Conservation (phyloP, 1,139 yeast species). For the Kodamaea arcana region DNA sequence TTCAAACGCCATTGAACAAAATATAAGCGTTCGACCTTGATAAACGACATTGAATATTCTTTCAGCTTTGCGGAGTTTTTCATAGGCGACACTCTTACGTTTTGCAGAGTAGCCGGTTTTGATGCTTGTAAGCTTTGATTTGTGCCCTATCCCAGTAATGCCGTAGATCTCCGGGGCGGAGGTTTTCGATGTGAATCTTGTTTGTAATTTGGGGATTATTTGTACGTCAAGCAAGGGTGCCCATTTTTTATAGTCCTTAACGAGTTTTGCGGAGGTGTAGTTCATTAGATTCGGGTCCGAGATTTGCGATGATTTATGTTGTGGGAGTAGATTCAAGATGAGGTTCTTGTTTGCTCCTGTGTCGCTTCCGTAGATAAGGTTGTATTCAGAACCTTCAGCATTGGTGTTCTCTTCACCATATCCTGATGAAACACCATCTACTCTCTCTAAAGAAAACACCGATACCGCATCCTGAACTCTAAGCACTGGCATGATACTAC, state of each 20-base stretch:
- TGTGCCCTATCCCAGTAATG: conserved; percentile 39
- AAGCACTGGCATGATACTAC: conserved; percentile 18
- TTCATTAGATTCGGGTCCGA: conserved; percentile 7
- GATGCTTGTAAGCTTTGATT: conserved; percentile 37
- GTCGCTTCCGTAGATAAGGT: conserved; percentile 30
- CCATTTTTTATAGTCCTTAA: conserved; percentile 42
- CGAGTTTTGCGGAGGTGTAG: conserved; percentile 9
- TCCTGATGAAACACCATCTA: too few relatives aligned
- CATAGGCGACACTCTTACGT: conserved; percentile 25
- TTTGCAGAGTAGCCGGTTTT: conserved; percentile 31
- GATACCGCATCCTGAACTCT: conserved; percentile 32
- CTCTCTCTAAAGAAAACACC: conserved; percentile 27
- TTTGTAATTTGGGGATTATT: conserved; percentile 28
- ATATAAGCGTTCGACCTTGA: conserved; percentile 19
- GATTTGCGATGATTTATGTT: conserved; percentile 10
- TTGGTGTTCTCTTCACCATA: too few relatives aligned
- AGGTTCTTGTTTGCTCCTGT: conserved; percentile 33
- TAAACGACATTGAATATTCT: conserved; percentile 15
- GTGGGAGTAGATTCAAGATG: conserved; percentile 14
- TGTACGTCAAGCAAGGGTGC: conserved; percentile 44
- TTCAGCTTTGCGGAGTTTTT: conserved; percentile 26
- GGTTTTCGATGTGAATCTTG: conserved; percentile 4
- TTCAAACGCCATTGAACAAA: conserved; percentile 37
- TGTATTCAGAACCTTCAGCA: conserved; percentile 14
- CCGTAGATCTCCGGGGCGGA: conserved; percentile 44